These are phyloP conservation scores for Apostasia shenzhenica DNA, from an alignment of 106 monocot species.

Conservation along the genomic window DNA sequence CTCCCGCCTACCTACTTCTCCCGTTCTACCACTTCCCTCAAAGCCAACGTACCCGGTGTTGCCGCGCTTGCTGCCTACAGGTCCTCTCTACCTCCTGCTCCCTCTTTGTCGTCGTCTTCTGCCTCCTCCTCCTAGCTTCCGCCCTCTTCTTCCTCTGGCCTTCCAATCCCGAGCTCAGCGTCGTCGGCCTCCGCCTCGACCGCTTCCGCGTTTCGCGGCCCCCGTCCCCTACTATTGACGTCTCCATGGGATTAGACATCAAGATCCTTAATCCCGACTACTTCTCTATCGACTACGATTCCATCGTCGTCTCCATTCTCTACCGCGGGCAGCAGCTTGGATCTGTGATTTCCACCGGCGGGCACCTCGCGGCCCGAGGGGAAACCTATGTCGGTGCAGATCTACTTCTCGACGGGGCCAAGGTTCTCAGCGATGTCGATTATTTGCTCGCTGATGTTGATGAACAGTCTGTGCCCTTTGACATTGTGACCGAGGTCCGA, in stretches of 20 bases:
- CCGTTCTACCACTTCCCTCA: slow-evolving; percentile 15
- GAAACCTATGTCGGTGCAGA: slow-evolving; percentile 66
- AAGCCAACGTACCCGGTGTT: slow-evolving; percentile 6
- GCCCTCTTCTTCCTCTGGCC: slow-evolving; percentile 63
- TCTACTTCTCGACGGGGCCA: slow-evolving; percentile 50
- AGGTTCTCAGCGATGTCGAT: slow-evolving; percentile 39
- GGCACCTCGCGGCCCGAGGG: slow-evolving; percentile 52
- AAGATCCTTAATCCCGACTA: slow-evolving; percentile 58
- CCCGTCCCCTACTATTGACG: slow-evolving; percentile 25
- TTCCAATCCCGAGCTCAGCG: slow-evolving; percentile 44
- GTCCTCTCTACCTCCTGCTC: slow-evolving; percentile 22
- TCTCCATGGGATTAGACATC: slow-evolving; percentile 42
- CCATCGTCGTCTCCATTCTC: slow-evolving; percentile 30
- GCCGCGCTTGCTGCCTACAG: slow-evolving; percentile 3
- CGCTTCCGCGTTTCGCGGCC: slow-evolving; percentile 29
- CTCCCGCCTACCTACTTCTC: slow-evolving; percentile 23
- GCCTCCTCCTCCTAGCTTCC: slow-evolving; percentile 19
- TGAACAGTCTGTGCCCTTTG: slow-evolving; percentile 47
- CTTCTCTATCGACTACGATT: slow-evolving; percentile 54
- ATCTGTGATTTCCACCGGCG: slow-evolving; percentile 36
- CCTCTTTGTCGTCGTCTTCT: slow-evolving; percentile 17
- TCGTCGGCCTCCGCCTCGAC: slow-evolving; percentile 49
- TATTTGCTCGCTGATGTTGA: slow-evolving; percentile 72
- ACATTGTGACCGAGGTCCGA: slow-evolving; percentile 54
- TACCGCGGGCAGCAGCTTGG: slow-evolving; percentile 68